Evolutionary conservation across 345 rosid species (phyloP), one percentile per base, ranked within the genome.

Genomic region (Excoecaria agallocha): DNA sequence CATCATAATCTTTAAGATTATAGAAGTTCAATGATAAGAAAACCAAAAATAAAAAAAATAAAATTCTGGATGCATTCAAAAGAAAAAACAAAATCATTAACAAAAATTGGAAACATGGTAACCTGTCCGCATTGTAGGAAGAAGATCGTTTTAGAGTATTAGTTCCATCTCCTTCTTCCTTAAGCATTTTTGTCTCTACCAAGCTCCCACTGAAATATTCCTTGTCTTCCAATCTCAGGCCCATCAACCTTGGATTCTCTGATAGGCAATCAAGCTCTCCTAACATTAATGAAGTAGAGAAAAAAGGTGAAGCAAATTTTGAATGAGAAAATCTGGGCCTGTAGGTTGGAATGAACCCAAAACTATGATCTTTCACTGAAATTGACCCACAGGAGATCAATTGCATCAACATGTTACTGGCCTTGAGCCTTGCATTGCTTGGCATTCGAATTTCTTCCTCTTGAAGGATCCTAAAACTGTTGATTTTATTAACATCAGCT

Each of bases 91-190:
- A 41, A 30, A 8, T 19, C 7, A 4, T 64, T 43, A 9, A 39
- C 12, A 57, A 61, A 45, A 61, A 54, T 43, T 22, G 25, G 3
- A 51, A 72, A 69, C 73, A 52, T 50, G 82, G 74, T 65, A 71
- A 95, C 99, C 96, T 87, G 93, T 91, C 94, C 49, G 93, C 97
- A 85, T 95, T 93, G 85, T 84, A 95, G 52, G 99, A 93, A 51
- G 98, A 93, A 79, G 99, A 90, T 66, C 96, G 97, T 82, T 95
- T 95, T 76, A 95, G 84, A 74, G 89, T 70, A 73, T 78, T 10
- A 68, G 55, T 83, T 50, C 85, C 85, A 73, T 80, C 89, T 73
- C 80, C 85, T 68, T 77, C 84, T 77, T 85, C 87, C 72, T 81
- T 87, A 12, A 82, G 87, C 78, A 80, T 74, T 81, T 87, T 89